Percentiles rank a stretch among this genome's conserved stretches.
Conservation (phyloP, 805 yeast genomes). For the Candida argentea region DNA sequence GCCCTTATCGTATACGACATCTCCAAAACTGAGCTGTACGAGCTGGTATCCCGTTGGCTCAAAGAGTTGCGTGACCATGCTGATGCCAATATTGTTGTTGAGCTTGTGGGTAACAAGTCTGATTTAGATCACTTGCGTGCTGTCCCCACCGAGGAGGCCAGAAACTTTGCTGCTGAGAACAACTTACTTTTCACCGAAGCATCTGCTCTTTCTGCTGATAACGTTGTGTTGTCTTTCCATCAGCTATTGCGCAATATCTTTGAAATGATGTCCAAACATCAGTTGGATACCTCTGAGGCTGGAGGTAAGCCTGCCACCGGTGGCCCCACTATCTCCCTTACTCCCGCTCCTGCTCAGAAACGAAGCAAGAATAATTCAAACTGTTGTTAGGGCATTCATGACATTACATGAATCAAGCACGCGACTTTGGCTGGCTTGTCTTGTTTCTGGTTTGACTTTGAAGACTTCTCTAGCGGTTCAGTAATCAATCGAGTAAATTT, state of each 20-base stretch:
- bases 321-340: constrained; percentile 86
- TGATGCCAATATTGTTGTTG: constrained; percentile 90
- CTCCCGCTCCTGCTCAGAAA: constrained; percentile 86
- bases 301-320: constrained; percentile 51
- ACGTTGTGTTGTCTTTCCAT: constrained; percentile 90
- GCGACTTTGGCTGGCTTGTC: not conserved
- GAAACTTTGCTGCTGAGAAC: constrained; percentile 87
- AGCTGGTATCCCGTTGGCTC: constrained; percentile 79
- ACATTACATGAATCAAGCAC: not conserved
- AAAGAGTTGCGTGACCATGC: constrained; percentile 88
- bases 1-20: constrained; percentile 94
- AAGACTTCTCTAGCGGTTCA: too few species aligned
- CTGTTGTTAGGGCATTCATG: constrained; percentile 52
- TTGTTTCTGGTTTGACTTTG: too few species aligned
- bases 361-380: constrained; percentile 43
- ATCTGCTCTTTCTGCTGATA: constrained; percentile 86
- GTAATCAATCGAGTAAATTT: too few species aligned
- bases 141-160: constrained; percentile 96
- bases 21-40: constrained; percentile 80
- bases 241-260: constrained; percentile 88
- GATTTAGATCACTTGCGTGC: constrained; percentile 91
- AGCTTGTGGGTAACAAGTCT: constrained; percentile 84
- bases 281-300: constrained; percentile 80
- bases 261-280: constrained; percentile 90
- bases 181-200: constrained; percentile 91